phyloP scores from a whole-genome alignment of 2,329 filamentous ascomycete species.

The Fusarium verticillioides region DNA sequence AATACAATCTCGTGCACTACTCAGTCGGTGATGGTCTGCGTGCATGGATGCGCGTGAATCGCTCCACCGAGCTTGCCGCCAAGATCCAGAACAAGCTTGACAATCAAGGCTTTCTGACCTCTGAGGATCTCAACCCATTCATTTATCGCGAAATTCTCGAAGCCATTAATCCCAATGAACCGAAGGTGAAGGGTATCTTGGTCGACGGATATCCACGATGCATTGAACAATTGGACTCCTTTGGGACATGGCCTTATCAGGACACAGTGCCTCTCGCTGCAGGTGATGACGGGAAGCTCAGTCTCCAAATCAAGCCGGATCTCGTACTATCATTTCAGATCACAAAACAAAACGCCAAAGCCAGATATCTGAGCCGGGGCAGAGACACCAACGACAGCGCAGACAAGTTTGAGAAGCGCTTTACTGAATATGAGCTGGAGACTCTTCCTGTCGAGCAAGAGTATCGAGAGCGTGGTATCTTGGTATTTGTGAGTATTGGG shows the following conservation, averaged over 20 bases:
- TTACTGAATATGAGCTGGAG: neutral
- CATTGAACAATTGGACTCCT: neutral
- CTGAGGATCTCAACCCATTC: neutral
- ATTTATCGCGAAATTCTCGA: neutral
- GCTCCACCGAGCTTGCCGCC: neutral
- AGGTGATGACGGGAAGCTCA: accelerated
- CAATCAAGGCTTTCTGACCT: neutral
- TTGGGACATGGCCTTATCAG: neutral
- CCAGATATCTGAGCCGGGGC: neutral
- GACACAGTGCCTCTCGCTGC: neutral
- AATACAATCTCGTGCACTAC: neutral
- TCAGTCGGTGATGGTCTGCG: neutral
- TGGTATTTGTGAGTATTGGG: neutral
- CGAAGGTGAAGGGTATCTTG: neutral
- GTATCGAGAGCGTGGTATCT: neutral
- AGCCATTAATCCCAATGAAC: accelerated
- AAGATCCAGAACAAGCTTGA: neutral
- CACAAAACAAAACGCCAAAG: neutral
- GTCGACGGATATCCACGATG: neutral
- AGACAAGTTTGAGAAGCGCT: neutral
- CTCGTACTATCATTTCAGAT: neutral
- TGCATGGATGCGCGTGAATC: neutral
- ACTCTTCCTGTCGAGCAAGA: neutral
- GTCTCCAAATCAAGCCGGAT: neutral
- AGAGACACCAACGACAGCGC: neutral